phyloP scores from a whole-genome alignment of 345 rosid species.

The Lepidium didymum region DNA sequence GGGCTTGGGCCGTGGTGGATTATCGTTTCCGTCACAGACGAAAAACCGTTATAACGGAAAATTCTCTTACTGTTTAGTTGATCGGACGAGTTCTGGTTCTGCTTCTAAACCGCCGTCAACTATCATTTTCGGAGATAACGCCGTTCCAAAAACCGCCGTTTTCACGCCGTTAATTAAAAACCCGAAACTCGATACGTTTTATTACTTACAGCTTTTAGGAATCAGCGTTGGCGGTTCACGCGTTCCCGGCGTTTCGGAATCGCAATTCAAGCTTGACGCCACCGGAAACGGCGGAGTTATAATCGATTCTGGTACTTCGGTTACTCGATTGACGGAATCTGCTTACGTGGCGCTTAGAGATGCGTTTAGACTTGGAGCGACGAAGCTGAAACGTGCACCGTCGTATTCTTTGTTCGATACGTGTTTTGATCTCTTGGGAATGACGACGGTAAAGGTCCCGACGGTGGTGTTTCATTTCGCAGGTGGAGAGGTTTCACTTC shows the following conservation, averaged over 20 bases:
- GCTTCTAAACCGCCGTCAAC: constrained; percentile 59
- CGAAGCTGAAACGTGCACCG: constrained; percentile 40
- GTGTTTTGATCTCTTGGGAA: constrained; percentile 63
- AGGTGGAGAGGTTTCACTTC: constrained; percentile 64
- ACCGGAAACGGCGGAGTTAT: constrained; percentile 84
- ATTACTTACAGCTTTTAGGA: constrained; percentile 71
- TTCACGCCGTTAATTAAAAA: constrained; percentile 70
- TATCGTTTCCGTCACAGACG: constrained; percentile 79
- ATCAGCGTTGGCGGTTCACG: constrained; percentile 84
- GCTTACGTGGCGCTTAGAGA: constrained; percentile 60
- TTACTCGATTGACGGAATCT: constrained; percentile 56
- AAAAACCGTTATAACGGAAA: constrained; percentile 63
- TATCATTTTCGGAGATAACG: constrained; percentile 63
- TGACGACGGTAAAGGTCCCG: constrained; percentile 62
- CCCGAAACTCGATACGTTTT: constrained; percentile 85
- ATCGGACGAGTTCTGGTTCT: constrained; percentile 52
- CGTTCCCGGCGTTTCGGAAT: constrained; percentile 54
- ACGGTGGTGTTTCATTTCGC: constrained; percentile 65
- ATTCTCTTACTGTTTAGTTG: constrained; percentile 87
- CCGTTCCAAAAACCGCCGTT: constrained; percentile 52
- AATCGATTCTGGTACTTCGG: constrained; percentile 81
- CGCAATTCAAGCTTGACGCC: constrained; percentile 60
- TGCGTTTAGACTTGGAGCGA: constrained; percentile 48
- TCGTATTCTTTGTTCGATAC: constrained; percentile 69
- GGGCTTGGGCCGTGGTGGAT: constrained; percentile 83